Base-by-base conservation (phyloP, 495 filamentous ascomycete species). In the Diplogelasinospora grovesii region DNA sequence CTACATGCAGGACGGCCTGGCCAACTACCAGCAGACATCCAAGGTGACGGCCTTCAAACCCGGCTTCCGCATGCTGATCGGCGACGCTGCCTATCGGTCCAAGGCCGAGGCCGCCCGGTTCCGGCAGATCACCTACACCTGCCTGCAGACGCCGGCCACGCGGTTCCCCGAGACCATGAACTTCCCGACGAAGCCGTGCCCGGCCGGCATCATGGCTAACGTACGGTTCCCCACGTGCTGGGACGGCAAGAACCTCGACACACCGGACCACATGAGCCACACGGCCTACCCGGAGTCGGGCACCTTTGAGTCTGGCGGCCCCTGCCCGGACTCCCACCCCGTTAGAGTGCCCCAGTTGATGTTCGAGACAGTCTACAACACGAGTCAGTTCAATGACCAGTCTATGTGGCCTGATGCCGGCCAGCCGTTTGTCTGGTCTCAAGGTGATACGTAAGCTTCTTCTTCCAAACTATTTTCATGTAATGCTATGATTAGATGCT, bases 401-500 rank as follows among this genome's bases (percentile, higher is more conserved):
- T 60, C 69, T 21, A 48, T 62, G 22, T 69, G 65, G 64, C 64
- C 64, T 39, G 53, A 56, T 25, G 50, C 64, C 22, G 65, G 64
- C 42, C 65, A 70, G 47, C 66, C 68, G 7, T 70, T 71, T 44
- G 62, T 70, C 0, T 71, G 65, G 64, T 53, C 54, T n/a, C 63
- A 54, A 22, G 62, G 63, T 15, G 57, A 70, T 35, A 23, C 24
- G 43, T 50, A 27, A 22, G 47, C 14, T 41, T 8, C n/a, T 16
- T 7, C 22, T 21, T 4, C 8, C n/a, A n/a, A n/a, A n/a, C n/a
- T n/a, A n/a, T n/a, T n/a, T n/a, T n/a, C n/a, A n/a, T n/a, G n/a
- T n/a, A n/a, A n/a, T n/a, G n/a, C n/a, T n/a, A n/a, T n/a, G n/a
- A n/a, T n/a, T n/a, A n/a, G 9, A 16, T 14, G 15, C 29, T 32